phyloP scores from a whole-genome alignment of 78 protist genomes.

The Anaeramoeba flamelloides region DNA sequence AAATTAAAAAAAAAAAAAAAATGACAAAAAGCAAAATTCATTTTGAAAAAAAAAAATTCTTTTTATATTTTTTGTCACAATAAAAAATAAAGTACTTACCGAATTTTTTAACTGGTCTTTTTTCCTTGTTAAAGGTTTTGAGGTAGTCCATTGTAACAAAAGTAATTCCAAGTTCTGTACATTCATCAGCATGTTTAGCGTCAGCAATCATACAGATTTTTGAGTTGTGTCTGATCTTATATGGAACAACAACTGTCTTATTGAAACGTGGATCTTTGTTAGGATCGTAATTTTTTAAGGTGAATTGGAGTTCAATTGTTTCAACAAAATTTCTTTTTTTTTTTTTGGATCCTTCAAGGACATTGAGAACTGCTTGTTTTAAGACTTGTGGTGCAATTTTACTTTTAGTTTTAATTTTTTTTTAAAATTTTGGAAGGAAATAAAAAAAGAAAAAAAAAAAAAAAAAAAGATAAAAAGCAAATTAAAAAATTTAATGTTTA shows the following conservation, averaged over 20 bases:
- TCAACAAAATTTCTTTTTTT: too few species aligned
- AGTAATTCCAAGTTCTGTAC: constrained; percentile 52
- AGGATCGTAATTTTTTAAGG: constrained; percentile 96
- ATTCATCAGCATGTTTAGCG: constrained; percentile 69
- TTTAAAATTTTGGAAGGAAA: too few species aligned
- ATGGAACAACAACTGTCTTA: constrained; percentile 56
- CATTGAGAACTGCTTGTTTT: too few species aligned
- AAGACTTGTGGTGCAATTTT: too few species aligned
- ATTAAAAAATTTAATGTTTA: too few species aligned
- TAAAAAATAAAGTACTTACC: constrained; percentile 4
- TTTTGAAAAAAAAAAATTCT: neutral
- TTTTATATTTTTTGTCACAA: too few species aligned
- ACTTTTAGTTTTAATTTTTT: too few species aligned
- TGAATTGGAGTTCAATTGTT: constrained; percentile 95
- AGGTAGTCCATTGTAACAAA: constrained; percentile 74
- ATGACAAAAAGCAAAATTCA: constrained; percentile 1
- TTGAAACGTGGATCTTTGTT: constrained; percentile 97
- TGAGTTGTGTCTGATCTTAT: constrained; percentile 32
- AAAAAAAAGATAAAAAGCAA: too few species aligned
- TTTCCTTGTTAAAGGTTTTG: constrained; percentile 94
- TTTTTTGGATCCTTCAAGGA: too few species aligned
- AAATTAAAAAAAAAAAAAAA: constrained; percentile 11
- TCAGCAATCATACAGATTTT: constrained; percentile 84
- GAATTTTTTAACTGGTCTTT: constrained; percentile 92
- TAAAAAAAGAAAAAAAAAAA: too few species aligned